These are phyloP conservation scores for Heliamphora pulchella DNA, from an alignment of 179 eudicot genomes.

Conservation along the genomic window DNA sequence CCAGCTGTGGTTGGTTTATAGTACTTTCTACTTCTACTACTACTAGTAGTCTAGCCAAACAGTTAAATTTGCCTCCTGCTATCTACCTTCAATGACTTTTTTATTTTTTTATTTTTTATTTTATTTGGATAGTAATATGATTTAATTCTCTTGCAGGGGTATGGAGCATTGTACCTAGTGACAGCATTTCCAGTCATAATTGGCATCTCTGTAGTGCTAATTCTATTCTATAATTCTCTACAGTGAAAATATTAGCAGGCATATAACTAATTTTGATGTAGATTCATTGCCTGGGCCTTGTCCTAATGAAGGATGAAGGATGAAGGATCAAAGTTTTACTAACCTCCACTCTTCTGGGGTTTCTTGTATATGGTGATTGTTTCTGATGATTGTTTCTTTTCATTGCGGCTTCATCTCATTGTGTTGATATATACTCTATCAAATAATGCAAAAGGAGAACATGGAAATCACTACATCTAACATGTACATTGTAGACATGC, in stretches of 20 bases:
- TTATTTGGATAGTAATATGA: background rate
- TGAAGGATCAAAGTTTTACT: constrained; percentile 5
- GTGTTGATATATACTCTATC: background rate
- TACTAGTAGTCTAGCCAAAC: background rate
- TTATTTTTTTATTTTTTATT: too few species aligned
- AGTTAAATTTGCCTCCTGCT: background rate
- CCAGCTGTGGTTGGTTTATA: constrained; percentile 46
- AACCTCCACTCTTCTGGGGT: background rate
- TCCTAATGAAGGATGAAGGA: background rate
- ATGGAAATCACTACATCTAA: constrained; percentile 28
- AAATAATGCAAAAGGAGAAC: constrained; percentile 12
- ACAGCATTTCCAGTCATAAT: constrained; percentile 82
- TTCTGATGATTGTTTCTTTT: background rate
- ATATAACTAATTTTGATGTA: background rate
- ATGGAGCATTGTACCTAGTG: constrained; percentile 82
- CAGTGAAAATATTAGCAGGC: constrained; percentile 27
- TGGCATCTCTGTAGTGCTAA: constrained; percentile 78
- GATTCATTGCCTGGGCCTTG: constrained; percentile 11
- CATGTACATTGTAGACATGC: constrained; percentile 19
- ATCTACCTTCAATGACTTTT: background rate
- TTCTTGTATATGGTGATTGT: background rate
- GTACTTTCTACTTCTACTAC: too few species aligned
- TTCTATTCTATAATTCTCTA: constrained; percentile 83
- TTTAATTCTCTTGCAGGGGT: constrained; percentile 53
- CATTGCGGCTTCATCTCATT: too few species aligned